These are phyloP conservation scores for Microstegium vimineum DNA, from an alignment of 176 grass and related monocot genomes.

Conservation along the genomic window DNA sequence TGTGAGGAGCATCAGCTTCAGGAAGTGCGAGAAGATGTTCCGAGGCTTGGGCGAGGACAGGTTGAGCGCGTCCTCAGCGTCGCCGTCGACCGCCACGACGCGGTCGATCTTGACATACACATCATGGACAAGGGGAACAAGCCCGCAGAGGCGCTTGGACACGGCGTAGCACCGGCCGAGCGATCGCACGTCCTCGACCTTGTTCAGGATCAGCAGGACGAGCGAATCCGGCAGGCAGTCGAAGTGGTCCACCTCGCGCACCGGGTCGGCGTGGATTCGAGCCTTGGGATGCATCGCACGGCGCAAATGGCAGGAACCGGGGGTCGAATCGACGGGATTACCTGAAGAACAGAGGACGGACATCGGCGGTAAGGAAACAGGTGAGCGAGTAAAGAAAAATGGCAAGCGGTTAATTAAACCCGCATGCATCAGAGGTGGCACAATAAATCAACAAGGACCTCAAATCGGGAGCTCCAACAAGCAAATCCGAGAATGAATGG, in stretches of 20 bases:
- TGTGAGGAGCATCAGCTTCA: constrained; percentile 71
- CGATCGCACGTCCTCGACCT: constrained; percentile 76
- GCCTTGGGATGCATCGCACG: constrained; percentile 65
- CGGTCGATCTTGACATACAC: constrained; percentile 74
- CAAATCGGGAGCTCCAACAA: neutral
- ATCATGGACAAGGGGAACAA: constrained; percentile 70
- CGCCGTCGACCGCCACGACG: constrained; percentile 65
- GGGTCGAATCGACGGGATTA: constrained; percentile 12
- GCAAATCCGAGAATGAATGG: neutral
- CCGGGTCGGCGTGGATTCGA: constrained; percentile 73
- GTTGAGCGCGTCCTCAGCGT: constrained; percentile 64
- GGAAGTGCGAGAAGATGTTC: constrained; percentile 71
- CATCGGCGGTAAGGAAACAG: neutral
- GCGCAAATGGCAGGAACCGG: neutral
- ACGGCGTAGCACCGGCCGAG: constrained; percentile 77
- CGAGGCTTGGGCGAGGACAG: constrained; percentile 46
- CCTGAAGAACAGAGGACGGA: constrained; percentile 30
- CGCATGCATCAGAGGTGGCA: neutral
- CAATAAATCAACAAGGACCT: neutral
- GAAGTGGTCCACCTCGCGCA: constrained; percentile 53
- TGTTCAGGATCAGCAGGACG: constrained; percentile 82
- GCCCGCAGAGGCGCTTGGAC: constrained; percentile 59
- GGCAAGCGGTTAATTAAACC: neutral
- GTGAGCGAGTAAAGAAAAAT: neutral
- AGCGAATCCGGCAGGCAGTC: constrained; percentile 82